Conservation (phyloP, 495 filamentous ascomycete species). For the Bathelium albidoporum region DNA sequence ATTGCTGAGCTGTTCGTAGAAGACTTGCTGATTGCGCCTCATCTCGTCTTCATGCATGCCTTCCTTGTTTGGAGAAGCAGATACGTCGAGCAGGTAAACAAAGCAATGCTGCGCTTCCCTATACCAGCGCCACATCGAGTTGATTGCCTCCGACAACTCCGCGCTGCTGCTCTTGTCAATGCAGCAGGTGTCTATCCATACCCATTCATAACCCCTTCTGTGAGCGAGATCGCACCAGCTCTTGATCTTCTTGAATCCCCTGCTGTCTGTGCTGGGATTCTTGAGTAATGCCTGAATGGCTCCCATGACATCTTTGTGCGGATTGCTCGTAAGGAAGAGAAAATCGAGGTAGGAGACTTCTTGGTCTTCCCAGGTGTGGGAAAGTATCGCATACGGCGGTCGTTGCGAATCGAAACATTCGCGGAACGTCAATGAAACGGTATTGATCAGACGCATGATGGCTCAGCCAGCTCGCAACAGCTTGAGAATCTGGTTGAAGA, state of each 20-base stretch:
- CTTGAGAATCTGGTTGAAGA: background rate
- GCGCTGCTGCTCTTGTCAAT: constrained; percentile 17
- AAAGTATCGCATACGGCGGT: constrained; percentile 12
- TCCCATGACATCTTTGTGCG: background rate
- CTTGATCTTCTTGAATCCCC: constrained; percentile 6
- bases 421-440: constrained; percentile 5
- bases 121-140: constrained; percentile 18
- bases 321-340: background rate
- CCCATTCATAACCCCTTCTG: background rate
- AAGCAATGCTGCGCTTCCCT: constrained; percentile 8
- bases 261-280: background rate
- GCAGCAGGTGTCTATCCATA: constrained; percentile 20
- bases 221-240: constrained; percentile 3
- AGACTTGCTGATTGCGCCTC: background rate
- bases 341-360: constrained; percentile 5
- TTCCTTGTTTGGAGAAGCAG: background rate
- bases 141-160: constrained; percentile 18
- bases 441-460: constrained; percentile 12
- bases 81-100: constrained; percentile 14
- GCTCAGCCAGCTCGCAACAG: background rate
- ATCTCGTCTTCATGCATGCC: background rate
- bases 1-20: background rate
- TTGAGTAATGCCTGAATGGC: background rate
- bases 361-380: constrained; percentile 8
- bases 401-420: constrained; percentile 7